Percentiles rank a stretch among this genome's conserved stretches.
phyloP scores from a whole-genome alignment of 352 stramenopile species.

The Phytophthora aleatoria region DNA sequence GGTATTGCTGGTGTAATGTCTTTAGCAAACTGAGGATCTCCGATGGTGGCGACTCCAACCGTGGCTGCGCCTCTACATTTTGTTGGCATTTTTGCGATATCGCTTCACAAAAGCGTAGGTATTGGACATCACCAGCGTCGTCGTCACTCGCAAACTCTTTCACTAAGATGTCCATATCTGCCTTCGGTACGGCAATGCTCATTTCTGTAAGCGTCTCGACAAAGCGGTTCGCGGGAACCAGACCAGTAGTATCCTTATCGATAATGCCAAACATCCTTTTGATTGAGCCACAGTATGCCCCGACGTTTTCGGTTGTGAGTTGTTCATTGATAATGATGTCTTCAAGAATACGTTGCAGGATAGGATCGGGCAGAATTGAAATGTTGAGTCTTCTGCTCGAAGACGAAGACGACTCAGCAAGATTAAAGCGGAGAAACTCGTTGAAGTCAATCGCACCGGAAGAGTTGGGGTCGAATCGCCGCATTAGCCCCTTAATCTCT shows the following conservation, averaged over 20 bases:
- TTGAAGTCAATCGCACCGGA: conserved; percentile 73
- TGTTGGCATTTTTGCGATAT: conserved; percentile 55
- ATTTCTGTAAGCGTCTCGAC: conserved; percentile 67
- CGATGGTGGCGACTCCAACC: conserved; percentile 33
- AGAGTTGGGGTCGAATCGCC: conserved; percentile 72
- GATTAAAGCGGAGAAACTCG: conserved; percentile 81
- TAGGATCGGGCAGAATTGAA: conserved; percentile 26
- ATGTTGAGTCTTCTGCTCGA: conserved; percentile 43
- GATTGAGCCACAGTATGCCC: conserved; percentile 64
- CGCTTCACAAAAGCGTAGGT: conserved; percentile 62
- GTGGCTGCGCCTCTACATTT: conserved; percentile 27
- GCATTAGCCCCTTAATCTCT: conserved; percentile 83
- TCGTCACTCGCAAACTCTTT: conserved; percentile 46
- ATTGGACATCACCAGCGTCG: conserved; percentile 43
- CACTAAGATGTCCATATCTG: conserved; percentile 49
- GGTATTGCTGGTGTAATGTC: conserved; percentile 49
- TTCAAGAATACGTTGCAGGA: conserved; percentile 50
- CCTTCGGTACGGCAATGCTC: conserved; percentile 45
- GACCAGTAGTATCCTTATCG: conserved; percentile 70
- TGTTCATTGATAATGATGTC: conserved; percentile 56
- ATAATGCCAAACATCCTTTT: conserved; percentile 85
- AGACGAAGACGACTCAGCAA: conserved; percentile 64
- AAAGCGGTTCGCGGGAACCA: conserved; percentile 52
- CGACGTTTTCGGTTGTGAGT: conserved; percentile 46
- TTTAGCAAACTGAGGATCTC: conserved; percentile 63